These are phyloP conservation scores for Ogataea ganodermae DNA, from an alignment of 805 yeast genomes.

Conservation along the genomic window DNA sequence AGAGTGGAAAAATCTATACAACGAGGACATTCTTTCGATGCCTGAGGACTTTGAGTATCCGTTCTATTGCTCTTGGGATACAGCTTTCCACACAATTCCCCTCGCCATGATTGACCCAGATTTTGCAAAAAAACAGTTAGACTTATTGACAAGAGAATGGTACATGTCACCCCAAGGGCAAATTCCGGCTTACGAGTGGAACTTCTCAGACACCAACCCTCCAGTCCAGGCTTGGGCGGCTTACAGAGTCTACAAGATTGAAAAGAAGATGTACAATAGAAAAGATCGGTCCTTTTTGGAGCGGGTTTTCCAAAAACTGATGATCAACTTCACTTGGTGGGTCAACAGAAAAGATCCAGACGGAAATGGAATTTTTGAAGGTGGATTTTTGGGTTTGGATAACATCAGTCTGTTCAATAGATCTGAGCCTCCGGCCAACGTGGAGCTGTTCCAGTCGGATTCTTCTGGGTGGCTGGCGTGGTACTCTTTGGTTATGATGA, in stretches of 20 bases:
- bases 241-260: constrained; percentile 83
- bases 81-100: constrained; percentile 93
- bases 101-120: constrained; percentile 91
- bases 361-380: constrained; percentile 90
- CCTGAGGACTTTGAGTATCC: constrained; percentile 98
- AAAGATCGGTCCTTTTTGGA: constrained; percentile 84
- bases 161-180: constrained; percentile 99
- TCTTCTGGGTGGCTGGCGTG: constrained; percentile 99
- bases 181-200: constrained; percentile 96
- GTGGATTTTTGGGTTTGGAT: constrained; percentile 91
- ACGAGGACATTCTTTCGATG: constrained; percentile 82
- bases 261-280: constrained; percentile 78
- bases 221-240: constrained; percentile 98
- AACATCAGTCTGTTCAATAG: constrained; percentile 91
- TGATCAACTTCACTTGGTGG: constrained; percentile 96
- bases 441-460: constrained; percentile 88
- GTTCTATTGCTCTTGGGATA: constrained; percentile 96
- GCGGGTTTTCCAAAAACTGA: constrained; percentile 86
- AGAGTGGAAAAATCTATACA: constrained; percentile 87
- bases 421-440: constrained; percentile 94
- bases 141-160: constrained; percentile 88
- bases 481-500: constrained; percentile 85
- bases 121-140: constrained; percentile 87
- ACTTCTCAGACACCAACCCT: constrained; percentile 92
- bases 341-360: constrained; percentile 85